A percentile compares a stretch with the other conserved stretches of the same genome.
phyloP scores from a whole-genome alignment of 139 green algal genomes.

The Mesotaenium endlicherianum region DNA sequence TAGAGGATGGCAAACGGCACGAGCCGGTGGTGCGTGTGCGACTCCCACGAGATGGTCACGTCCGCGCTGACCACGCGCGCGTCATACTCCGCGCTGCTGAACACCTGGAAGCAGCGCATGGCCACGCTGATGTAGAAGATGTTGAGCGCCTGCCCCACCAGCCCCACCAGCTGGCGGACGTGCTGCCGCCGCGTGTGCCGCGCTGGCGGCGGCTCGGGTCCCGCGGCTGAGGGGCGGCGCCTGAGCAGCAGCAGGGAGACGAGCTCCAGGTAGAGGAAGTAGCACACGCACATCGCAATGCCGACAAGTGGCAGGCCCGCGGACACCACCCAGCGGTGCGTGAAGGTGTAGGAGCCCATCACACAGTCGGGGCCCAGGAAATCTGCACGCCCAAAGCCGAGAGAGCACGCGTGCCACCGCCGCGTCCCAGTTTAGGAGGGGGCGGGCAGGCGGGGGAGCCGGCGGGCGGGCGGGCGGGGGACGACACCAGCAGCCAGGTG shows the following conservation, averaged over 20 bases:
- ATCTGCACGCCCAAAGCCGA: slow-evolving; percentile 1
- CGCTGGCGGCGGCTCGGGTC: no score
- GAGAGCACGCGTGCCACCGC: no score
- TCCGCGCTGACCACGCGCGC: not conserved
- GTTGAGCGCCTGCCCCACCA: not conserved
- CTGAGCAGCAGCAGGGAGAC: not conserved
- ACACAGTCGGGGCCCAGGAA: not conserved
- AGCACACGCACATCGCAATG: not conserved
- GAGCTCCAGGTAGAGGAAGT: not conserved
- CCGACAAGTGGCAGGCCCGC: not conserved
- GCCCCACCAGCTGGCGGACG: not conserved
- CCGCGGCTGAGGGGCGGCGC: not conserved
- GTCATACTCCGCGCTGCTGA: not conserved
- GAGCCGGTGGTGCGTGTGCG: not conserved
- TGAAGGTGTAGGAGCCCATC: slow-evolving; percentile 1
- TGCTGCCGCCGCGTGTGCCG: no score
- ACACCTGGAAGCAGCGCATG: slow-evolving; percentile 1
- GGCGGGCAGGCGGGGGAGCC: no score
- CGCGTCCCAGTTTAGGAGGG: no score
- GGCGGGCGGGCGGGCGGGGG: no score
- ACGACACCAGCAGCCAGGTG: no score
- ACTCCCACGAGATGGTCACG: not conserved
- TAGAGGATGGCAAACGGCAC: not conserved
- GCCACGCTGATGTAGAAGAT: not conserved
- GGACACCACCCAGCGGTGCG: not conserved